phyloP scores from a whole-genome alignment of 371 early-diverging fungal genomes.

The Fennellomyces sp. region DNA sequence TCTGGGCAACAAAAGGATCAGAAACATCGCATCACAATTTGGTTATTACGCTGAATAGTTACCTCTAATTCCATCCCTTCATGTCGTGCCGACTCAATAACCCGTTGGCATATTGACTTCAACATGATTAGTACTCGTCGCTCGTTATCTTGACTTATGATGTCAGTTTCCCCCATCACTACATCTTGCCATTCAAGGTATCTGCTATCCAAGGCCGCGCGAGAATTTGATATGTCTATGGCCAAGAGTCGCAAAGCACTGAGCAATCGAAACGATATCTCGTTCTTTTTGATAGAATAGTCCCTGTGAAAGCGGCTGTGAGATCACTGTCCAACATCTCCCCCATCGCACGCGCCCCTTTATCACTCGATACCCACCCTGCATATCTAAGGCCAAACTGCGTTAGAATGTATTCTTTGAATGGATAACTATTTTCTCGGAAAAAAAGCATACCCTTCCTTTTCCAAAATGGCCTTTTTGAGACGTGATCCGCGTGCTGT shows the following conservation, averaged over 20 bases:
- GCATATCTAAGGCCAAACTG: constrained; percentile 18
- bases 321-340: background rate
- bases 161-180: constrained; percentile 55
- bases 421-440: background rate
- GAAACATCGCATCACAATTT: background rate
- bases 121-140: constrained; percentile 43
- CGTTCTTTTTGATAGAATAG: constrained; percentile 53
- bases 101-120: constrained; percentile 29
- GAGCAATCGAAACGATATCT: constrained; percentile 54
- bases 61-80: constrained; percentile 25
- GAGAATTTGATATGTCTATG: constrained; percentile 25
- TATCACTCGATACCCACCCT: constrained; percentile 14
- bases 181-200: constrained; percentile 58
- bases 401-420: background rate
- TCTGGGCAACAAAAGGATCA: background rate
- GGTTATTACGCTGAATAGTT: background rate
- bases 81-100: constrained; percentile 5
- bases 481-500: constrained; percentile 30
- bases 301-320: constrained; percentile 32
- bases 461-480: constrained; percentile 50
- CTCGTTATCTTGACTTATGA: constrained; percentile 56
- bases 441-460: constrained; percentile 42
- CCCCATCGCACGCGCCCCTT: background rate
- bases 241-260: constrained; percentile 52
- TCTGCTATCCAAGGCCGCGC: constrained; percentile 33